A percentile compares a stretch with the other conserved stretches of the same genome.
These are phyloP conservation scores for Quercus phellos DNA, from an alignment of 331 rosid genomes.

Conservation along the genomic window DNA sequence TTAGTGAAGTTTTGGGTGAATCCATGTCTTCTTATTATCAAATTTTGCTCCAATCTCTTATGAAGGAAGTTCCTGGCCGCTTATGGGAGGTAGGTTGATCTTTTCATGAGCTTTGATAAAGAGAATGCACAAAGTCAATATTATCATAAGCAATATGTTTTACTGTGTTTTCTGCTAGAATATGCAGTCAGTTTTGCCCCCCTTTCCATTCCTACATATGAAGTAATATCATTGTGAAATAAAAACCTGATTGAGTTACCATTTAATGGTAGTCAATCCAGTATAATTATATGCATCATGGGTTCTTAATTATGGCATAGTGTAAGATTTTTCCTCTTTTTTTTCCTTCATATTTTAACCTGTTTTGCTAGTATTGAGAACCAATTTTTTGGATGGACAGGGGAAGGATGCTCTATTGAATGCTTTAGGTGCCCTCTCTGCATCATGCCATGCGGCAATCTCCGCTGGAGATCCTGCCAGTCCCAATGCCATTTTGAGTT, in stretches of 20 bases:
- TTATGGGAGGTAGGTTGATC: constrained; percentile 77
- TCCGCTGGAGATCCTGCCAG: constrained; percentile 44
- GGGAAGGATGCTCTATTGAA: constrained; percentile 73
- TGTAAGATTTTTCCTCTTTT: background rate
- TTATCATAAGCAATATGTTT: background rate
- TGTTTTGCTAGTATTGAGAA: background rate
- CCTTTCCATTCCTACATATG: background rate
- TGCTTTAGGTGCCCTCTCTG: constrained; percentile 74
- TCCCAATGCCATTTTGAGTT: constrained; percentile 61
- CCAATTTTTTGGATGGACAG: constrained; percentile 37
- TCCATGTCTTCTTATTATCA: constrained; percentile 65
- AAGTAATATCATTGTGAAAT: background rate
- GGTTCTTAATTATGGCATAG: background rate
- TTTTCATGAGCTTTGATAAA: constrained; percentile 6
- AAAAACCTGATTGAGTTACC: background rate
- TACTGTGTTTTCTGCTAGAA: background rate
- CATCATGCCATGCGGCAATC: constrained; percentile 74
- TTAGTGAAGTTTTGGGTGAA: constrained; percentile 91
- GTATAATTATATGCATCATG: background rate
- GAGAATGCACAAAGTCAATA: background rate
- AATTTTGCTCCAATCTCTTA: constrained; percentile 65
- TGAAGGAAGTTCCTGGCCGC: constrained; percentile 93
- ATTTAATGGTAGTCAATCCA: background rate
- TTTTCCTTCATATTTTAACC: background rate
- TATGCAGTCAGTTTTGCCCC: background rate